Evolutionary conservation across 768 basidiomycete genomes (phyloP).

Genomic region (Mycena amicta): DNA sequence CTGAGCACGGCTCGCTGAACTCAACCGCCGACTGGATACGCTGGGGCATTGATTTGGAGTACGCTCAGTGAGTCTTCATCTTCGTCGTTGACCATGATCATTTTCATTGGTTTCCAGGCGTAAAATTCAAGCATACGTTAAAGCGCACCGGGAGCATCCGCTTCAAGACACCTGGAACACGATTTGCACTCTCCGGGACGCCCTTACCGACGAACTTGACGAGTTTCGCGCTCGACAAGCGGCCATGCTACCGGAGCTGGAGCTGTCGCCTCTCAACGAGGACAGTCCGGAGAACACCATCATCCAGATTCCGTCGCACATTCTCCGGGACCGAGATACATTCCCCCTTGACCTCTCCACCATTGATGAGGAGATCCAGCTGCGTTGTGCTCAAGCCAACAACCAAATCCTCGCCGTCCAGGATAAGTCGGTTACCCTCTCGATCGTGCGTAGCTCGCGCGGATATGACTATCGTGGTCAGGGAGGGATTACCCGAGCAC

Average conservation of each 20-base stretch:
- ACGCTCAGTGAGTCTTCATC: conserved; percentile 3
- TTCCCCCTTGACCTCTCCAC: not conserved
- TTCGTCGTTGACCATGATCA: not conserved
- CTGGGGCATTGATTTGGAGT: conserved; percentile 1
- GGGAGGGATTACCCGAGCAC: conserved; percentile 1
- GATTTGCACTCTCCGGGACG: conserved; percentile 1
- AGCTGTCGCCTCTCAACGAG: conserved; percentile 2
- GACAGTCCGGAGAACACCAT: conserved; percentile 7
- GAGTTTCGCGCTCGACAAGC: conserved; percentile 5
- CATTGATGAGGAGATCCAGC: not conserved
- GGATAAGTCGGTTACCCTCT: conserved; percentile 1
- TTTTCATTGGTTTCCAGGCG: not conserved
- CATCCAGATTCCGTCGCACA: not conserved
- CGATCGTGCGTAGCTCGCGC: not conserved
- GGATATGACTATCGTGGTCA: conserved; percentile 7
- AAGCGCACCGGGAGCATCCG: conserved; percentile 1
- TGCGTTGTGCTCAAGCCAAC: conserved; percentile 2
- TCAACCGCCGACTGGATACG: conserved; percentile 2
- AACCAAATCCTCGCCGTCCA: not conserved
- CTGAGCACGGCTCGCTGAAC: not conserved
- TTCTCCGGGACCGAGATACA: not conserved
- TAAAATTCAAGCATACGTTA: not conserved
- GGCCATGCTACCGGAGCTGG: not conserved
- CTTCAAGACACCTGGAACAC: conserved; percentile 3
- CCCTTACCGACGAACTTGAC: not conserved